These are phyloP conservation scores for Zoysia japonica DNA, from an alignment of 176 grass and related monocot genomes.

Conservation along the genomic window DNA sequence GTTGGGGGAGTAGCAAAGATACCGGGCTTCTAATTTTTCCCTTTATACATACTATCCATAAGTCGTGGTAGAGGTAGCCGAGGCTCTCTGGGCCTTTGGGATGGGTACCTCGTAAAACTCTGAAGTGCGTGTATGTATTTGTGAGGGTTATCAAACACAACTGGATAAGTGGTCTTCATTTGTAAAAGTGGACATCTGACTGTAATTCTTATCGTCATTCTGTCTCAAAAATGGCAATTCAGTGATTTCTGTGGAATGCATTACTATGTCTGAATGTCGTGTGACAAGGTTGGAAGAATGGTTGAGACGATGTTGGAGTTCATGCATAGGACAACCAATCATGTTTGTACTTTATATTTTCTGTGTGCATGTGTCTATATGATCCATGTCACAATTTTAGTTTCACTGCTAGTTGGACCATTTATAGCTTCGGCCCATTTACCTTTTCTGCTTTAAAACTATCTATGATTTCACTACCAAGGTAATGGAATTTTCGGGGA, in stretches of 20 bases:
- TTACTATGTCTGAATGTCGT: too few species aligned
- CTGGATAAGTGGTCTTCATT: conserved; percentile 20
- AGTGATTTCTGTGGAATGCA: too few species aligned
- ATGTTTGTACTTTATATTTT: neutral
- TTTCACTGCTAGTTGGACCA: neutral
- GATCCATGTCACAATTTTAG: neutral
- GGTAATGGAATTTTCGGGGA: neutral
- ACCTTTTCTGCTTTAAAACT: neutral
- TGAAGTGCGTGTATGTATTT: conserved; percentile 50
- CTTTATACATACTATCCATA: conserved; percentile 66
- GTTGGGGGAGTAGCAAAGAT: conserved; percentile 15
- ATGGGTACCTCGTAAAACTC: conserved; percentile 51
- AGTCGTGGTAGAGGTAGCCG: conserved; percentile 58
- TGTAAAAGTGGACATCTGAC: conserved; percentile 37
- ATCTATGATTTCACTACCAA: neutral
- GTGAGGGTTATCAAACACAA: conserved; percentile 41
- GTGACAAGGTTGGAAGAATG: too few species aligned
- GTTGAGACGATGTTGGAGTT: too few species aligned
- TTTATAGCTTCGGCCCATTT: neutral
- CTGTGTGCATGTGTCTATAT: neutral
- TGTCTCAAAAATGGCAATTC: neutral
- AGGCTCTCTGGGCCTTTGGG: conserved; percentile 1
- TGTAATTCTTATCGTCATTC: conserved; percentile 35
- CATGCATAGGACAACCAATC: too few species aligned
- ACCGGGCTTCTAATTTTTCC: conserved; percentile 46